A percentile compares a stretch with the other conserved stretches of the same genome.
phyloP scores from a whole-genome alignment of 331 rosid genomes.

The Spiraea crenata region DNA sequence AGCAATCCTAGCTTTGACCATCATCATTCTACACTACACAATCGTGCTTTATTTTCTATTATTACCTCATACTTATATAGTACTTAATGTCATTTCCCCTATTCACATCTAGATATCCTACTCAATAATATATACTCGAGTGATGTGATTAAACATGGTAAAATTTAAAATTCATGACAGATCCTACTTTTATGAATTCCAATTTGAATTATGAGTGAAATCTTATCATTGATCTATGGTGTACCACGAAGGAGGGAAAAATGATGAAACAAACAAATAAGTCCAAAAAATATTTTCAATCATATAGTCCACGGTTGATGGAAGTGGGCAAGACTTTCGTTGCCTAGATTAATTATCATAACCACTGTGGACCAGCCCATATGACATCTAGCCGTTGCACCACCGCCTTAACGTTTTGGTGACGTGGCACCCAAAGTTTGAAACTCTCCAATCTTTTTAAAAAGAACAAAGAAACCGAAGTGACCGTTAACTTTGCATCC shows the following conservation, averaged over 20 bases:
- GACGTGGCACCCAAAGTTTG: slow-evolving; percentile 24
- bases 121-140: too few relatives aligned
- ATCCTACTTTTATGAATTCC: background rate
- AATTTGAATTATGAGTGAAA: too few relatives aligned
- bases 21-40: too few relatives aligned
- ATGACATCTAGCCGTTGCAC: slow-evolving; percentile 46
- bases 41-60: too few relatives aligned
- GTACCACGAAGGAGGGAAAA: too few relatives aligned
- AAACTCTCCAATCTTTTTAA: slow-evolving; percentile 8
- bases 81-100: too few relatives aligned
- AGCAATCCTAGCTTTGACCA: too few relatives aligned
- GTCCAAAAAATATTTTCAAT: background rate
- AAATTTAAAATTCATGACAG: background rate
- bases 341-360: slow-evolving; percentile 5
- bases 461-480: slow-evolving; percentile 16
- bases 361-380: slow-evolving; percentile 26
- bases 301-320: background rate
- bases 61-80: too few relatives aligned
- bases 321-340: background rate
- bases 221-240: too few relatives aligned
- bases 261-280: background rate
- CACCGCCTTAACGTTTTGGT: slow-evolving; percentile 16
- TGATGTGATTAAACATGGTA: too few relatives aligned
- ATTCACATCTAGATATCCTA: too few relatives aligned
- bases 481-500: slow-evolving; percentile 51